Percentiles rank a stretch among this genome's conserved stretches.
These are phyloP conservation scores for Venturia pyrina DNA, from an alignment of 2,329 filamentous ascomycete species.

Conservation along the genomic window DNA sequence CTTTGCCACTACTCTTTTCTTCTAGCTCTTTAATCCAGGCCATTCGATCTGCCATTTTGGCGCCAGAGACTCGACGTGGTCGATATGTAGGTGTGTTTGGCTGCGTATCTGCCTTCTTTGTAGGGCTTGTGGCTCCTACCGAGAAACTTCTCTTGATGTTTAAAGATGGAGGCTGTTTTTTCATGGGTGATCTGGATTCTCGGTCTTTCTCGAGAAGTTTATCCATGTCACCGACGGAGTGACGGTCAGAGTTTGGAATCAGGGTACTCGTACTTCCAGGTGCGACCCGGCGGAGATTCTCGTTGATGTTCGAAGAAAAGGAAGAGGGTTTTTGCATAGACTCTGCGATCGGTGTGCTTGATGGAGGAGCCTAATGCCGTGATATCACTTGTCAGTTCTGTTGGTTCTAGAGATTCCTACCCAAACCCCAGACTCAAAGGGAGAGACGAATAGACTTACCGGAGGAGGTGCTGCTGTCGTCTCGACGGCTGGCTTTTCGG, in stretches of 20 bases:
- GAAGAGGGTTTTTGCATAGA: background rate
- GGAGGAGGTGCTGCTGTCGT: background rate
- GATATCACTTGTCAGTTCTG: background rate
- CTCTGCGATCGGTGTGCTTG: conserved; percentile 4
- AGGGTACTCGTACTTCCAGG: background rate
- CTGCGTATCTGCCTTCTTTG: background rate
- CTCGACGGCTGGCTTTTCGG: background rate
- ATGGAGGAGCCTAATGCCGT: background rate
- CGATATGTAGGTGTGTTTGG: background rate
- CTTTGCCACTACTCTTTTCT: background rate
- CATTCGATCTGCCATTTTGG: conserved; percentile 2
- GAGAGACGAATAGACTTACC: background rate
- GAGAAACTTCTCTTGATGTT: conserved; percentile 1
- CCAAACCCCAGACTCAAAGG: background rate
- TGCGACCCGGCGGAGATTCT: background rate
- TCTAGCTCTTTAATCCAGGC: conserved; percentile 12
- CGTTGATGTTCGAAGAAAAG: background rate
- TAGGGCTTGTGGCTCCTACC: background rate
- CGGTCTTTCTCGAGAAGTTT: background rate
- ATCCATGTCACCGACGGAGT: conserved; percentile 1
- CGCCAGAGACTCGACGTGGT: background rate
- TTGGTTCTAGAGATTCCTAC: background rate
- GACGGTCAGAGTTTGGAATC: background rate
- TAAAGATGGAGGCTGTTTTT: background rate
- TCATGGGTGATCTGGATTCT: background rate